phyloP scores from a whole-genome alignment of 2,329 filamentous ascomycete genomes.

The Graphilbum fragrans region DNA sequence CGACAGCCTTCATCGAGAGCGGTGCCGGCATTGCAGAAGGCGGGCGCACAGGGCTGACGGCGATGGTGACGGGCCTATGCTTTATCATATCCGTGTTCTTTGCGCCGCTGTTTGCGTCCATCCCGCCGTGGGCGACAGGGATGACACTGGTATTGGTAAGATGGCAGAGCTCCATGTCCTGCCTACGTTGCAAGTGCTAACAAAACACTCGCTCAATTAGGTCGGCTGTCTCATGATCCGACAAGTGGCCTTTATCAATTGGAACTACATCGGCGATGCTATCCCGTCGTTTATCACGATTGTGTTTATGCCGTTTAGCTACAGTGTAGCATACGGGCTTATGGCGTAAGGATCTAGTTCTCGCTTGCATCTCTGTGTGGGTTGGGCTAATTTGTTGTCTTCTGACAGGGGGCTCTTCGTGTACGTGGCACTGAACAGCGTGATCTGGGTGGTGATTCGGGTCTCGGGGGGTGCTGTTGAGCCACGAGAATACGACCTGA shows the following conservation, averaged over 20 bases:
- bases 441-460: slow-evolving; percentile 32
- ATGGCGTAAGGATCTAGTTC: slow-evolving; percentile 42
- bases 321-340: slow-evolving; percentile 66
- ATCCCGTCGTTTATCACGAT: slow-evolving; percentile 66
- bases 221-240: slow-evolving; percentile 71
- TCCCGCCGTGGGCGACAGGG: slow-evolving; percentile 68
- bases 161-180: too few species aligned
- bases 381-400: background rate
- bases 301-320: slow-evolving; percentile 65
- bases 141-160: slow-evolving; percentile 56
- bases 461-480: slow-evolving; percentile 29
- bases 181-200: too few species aligned
- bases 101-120: slow-evolving; percentile 63
- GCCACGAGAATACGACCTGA: slow-evolving; percentile 39
- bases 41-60: slow-evolving; percentile 60
- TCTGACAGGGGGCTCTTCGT: slow-evolving; percentile 37
- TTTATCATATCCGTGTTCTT: slow-evolving; percentile 66
- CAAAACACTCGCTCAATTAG: slow-evolving; percentile 24
- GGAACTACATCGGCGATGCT: slow-evolving; percentile 64
- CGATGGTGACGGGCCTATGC: slow-evolving; percentile 55
- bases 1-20: slow-evolving; percentile 65
- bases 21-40: slow-evolving; percentile 67
- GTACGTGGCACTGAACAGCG: slow-evolving; percentile 34
- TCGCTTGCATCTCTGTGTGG: background rate
- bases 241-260: slow-evolving; percentile 63